A percentile compares a stretch with the other conserved stretches of the same genome.
These are phyloP conservation scores for Gliomastix tumulicola DNA, from an alignment of 2,329 filamentous ascomycete genomes.

Conservation along the genomic window DNA sequence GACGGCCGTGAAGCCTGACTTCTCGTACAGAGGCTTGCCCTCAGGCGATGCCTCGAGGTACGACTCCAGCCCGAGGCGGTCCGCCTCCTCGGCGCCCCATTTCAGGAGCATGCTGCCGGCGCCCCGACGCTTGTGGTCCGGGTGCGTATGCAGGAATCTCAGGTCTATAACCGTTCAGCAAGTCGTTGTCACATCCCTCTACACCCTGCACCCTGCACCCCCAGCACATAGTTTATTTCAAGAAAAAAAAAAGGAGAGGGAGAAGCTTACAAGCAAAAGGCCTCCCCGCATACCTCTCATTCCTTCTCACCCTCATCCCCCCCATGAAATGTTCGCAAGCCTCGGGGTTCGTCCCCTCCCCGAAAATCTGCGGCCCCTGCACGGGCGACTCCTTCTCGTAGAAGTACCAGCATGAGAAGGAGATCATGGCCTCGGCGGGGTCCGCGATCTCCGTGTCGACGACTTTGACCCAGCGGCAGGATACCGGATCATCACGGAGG, in stretches of 20 bases:
- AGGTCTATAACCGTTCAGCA: slow-evolving; percentile 17
- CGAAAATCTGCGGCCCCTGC: slow-evolving; percentile 15
- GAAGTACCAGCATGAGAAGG: slow-evolving; percentile 27
- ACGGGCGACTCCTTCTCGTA: slow-evolving; percentile 14
- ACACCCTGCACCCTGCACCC: too few species aligned
- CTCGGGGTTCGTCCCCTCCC: slow-evolving; percentile 21
- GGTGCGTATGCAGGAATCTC: slow-evolving; percentile 27
- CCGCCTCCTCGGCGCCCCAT: slow-evolving; percentile 25
- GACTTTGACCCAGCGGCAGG: slow-evolving; percentile 25
- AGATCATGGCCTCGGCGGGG: slow-evolving; percentile 16
- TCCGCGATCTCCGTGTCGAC: slow-evolving; percentile 22
- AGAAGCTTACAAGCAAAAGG: slow-evolving; percentile 24
- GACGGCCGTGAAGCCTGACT: slow-evolving; percentile 23
- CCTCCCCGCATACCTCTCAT: slow-evolving; percentile 19
- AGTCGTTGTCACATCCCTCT: not conserved
- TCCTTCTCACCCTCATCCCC: slow-evolving; percentile 18
- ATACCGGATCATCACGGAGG: slow-evolving; percentile 13
- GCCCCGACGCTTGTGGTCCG: slow-evolving; percentile 19
- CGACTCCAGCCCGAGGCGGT: slow-evolving; percentile 22
- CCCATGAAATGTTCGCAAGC: slow-evolving; percentile 22
- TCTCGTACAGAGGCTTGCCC: slow-evolving; percentile 23
- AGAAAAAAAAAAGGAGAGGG: not conserved
- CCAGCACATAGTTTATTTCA: not conserved
- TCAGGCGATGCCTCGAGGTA: slow-evolving; percentile 27
- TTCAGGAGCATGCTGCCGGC: slow-evolving; percentile 12